Conservation (phyloP, 1,139 yeast species). For the Pichia sorboxylosa region DNA sequence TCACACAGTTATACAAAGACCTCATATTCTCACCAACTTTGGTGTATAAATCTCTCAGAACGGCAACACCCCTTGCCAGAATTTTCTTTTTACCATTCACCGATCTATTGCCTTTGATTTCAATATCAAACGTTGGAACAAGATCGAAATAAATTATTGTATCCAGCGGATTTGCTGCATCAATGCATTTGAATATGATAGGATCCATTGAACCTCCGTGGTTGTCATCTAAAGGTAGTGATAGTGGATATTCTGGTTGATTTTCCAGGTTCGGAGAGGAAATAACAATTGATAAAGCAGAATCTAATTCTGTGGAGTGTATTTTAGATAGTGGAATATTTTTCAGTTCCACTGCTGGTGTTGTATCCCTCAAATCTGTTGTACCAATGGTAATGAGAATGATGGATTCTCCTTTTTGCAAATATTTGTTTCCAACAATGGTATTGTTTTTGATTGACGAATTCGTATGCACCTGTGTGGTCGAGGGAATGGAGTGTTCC, state of each 20-base stretch:
- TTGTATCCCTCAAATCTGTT: conserved; percentile 56
- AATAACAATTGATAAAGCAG: conserved; percentile 71
- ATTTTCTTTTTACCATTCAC: conserved; percentile 28
- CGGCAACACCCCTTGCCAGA: conserved; percentile 79
- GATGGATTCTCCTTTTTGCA: conserved; percentile 52
- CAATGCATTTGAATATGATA: conserved; percentile 52
- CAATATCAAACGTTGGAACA: conserved; percentile 81
- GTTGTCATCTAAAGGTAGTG: conserved; percentile 75
- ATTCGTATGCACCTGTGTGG: too few relatives aligned
- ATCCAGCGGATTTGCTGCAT: conserved; percentile 39
- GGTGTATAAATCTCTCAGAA: conserved; percentile 53
- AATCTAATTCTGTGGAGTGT: conserved; percentile 73
- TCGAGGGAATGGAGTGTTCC: conserved; percentile 3
- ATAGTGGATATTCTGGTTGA: conserved; percentile 61
- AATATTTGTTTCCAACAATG: conserved; percentile 77
- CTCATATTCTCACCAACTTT: conserved; percentile 61
- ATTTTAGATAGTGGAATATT: conserved; percentile 65
- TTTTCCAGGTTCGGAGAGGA: conserved; percentile 36
- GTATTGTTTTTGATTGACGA: conserved; percentile 30
- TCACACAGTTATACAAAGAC: conserved; percentile 54
- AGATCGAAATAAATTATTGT: conserved; percentile 70
- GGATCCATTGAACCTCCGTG: conserved; percentile 76
- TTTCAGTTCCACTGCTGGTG: conserved; percentile 58
- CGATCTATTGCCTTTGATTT: conserved; percentile 25
- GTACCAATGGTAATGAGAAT: conserved; percentile 77